Base-by-base conservation (phyloP, 2,329 filamentous ascomycete genomes). In the Alternaria alternata region DNA sequence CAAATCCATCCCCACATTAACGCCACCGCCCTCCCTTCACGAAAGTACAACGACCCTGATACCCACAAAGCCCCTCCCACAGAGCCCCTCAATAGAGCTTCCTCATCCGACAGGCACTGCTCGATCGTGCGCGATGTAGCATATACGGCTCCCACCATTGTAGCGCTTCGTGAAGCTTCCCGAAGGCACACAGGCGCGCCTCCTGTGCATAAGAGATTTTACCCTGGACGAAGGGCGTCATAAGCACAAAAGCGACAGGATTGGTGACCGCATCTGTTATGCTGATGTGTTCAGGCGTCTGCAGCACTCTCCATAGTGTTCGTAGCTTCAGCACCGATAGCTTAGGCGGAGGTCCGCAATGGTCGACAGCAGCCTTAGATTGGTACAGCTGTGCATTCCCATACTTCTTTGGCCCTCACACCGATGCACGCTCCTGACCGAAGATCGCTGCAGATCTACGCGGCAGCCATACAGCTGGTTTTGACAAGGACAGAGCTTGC, bases 31-130 rank as follows among this genome's bases (percentile, higher is more conserved):
- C 34, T 26, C 49, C 34, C 6, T 51, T 11, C 24, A 30, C 22
- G 49, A 41, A 41, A 20, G 11, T 20, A 26, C 48, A 51, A 41
- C 49, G 49, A 41, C 49, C 36, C 11, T 51, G 48, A 54, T 26
- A 48, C 11, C 14, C 38, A 32, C 20, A 22, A 26, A 51, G 30
- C 52, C 44, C 22, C 51, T 48, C 38, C 18, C 24, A 46, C 12
- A 47, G 44, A 43, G 57, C 36, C 54, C 11, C 42, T 5, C 32
- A n/a, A 39, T n/a, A n/a, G 16, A 38, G 16, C 34, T 38, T 8
- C 6, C 7, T n/a, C 34, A 16, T 30, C 30, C 51, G 14, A 32
- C 11, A 43, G 30, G 34, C 11, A 7, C 28, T 0, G 4, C 16
- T 14, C 16, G 12, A 20, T 51, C 39, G 18, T 22, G 36, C 14